A percentile compares a stretch with the other conserved stretches of the same genome.
phyloP scores from a whole-genome alignment of 306 rosid genomes.

The Inga oerstediana region DNA sequence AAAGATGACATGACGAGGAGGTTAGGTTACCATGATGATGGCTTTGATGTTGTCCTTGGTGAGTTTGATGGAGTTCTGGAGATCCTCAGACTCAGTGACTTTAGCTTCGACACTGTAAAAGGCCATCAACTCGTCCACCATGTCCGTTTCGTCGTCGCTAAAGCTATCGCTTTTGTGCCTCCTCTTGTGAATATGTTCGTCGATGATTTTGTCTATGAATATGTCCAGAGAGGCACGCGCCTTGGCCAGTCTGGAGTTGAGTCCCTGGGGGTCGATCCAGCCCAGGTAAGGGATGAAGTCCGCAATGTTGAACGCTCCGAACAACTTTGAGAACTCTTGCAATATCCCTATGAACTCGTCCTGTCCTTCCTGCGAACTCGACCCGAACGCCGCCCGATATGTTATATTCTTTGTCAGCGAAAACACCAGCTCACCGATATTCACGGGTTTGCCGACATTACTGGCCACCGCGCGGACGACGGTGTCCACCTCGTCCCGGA shows the following conservation, averaged over 20 bases:
- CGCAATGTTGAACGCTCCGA: constrained; percentile 70
- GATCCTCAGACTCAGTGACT: constrained; percentile 42
- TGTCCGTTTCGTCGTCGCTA: constrained; percentile 46
- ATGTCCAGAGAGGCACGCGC: constrained; percentile 62
- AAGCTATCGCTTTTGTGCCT: background rate
- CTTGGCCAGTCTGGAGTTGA: constrained; percentile 41
- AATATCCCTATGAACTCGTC: constrained; percentile 68
- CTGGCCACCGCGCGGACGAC: constrained; percentile 19
- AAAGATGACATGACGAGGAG: background rate
- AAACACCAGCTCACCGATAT: constrained; percentile 67
- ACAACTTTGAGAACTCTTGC: constrained; percentile 76
- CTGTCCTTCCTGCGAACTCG: constrained; percentile 53
- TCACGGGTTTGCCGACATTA: constrained; percentile 40
- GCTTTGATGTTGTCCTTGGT: constrained; percentile 82
- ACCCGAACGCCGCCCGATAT: constrained; percentile 74
- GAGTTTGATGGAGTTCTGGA: constrained; percentile 54
- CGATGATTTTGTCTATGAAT: constrained; percentile 68
- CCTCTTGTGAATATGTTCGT: constrained; percentile 57
- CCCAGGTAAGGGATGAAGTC: constrained; percentile 63
- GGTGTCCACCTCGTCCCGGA: constrained; percentile 61
- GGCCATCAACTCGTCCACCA: constrained; percentile 81
- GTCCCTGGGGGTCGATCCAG: constrained; percentile 73
- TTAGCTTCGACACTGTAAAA: constrained; percentile 48
- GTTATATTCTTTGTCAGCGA: constrained; percentile 53
- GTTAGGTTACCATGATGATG: constrained; percentile 62